Percentiles rank a stretch among this genome's conserved stretches.
Evolutionary conservation across 1,284 basidiomycete genomes (phyloP).

Genomic region (Hemileia vastatrix): DNA sequence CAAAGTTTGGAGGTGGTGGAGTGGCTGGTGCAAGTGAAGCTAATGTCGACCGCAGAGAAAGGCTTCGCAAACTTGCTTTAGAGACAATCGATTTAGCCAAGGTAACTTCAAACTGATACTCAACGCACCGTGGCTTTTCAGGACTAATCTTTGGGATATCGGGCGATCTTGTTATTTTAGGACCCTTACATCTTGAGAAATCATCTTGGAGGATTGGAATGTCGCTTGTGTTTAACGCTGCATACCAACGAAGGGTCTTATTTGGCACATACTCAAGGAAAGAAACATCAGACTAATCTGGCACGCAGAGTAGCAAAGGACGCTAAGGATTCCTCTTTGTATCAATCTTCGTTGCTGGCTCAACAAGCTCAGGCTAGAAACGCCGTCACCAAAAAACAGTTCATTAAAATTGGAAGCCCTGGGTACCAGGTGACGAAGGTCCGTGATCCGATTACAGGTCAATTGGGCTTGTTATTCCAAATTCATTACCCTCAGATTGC

Average conservation of each 20-base stretch:
- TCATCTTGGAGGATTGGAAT: constrained; percentile 92
- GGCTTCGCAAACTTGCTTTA: constrained; percentile 83
- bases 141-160: neutral
- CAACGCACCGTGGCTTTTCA: neutral
- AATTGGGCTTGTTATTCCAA: constrained; percentile 83
- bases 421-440: constrained; percentile 50
- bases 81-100: constrained; percentile 77
- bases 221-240: constrained; percentile 89
- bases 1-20: constrained; percentile 90
- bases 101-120: neutral
- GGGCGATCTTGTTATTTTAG: constrained; percentile 46
- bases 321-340: constrained; percentile 60
- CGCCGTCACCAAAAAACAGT: constrained; percentile 76
- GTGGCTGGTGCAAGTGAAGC: constrained; percentile 76
- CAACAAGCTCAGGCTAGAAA: constrained; percentile 24
- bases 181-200: constrained; percentile 99
- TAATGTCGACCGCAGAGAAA: constrained; percentile 89
- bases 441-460: constrained; percentile 48
- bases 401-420: constrained; percentile 93
- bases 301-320: constrained; percentile 90
- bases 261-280: constrained; percentile 97
- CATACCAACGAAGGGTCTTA: constrained; percentile 99
- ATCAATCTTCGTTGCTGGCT: constrained; percentile 53
- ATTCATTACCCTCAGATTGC: constrained; percentile 85
- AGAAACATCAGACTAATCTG: constrained; percentile 98